phyloP scores from a whole-genome alignment of 2,329 filamentous ascomycete species.

The Mycosphaerella sp. region DNA sequence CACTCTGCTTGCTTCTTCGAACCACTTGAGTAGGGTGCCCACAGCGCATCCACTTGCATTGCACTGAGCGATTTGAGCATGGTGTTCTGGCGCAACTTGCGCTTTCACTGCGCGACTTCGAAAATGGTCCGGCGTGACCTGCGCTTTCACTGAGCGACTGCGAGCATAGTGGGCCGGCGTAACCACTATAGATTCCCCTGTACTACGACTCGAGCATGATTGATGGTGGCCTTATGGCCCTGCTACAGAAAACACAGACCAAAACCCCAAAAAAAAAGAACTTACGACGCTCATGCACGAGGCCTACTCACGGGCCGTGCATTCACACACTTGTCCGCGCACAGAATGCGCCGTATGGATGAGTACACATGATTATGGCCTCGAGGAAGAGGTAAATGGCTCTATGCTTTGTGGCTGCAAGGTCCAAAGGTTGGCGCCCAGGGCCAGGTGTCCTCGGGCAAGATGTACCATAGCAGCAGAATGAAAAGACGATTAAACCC shows the following conservation, averaged over 20 bases:
- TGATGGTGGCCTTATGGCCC: neutral
- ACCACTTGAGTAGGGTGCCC: neutral
- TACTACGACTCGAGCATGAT: neutral
- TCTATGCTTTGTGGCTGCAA: too few species aligned
- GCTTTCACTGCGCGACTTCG: neutral
- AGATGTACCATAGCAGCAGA: neutral
- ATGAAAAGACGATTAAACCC: too few species aligned
- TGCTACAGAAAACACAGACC: neutral
- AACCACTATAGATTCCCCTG: neutral
- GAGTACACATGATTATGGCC: too few species aligned
- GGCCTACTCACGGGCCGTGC: too few species aligned
- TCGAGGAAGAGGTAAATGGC: too few species aligned
- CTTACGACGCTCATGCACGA: too few species aligned
- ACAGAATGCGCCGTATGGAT: too few species aligned
- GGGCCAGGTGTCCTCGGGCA: neutral
- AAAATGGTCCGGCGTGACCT: too few species aligned
- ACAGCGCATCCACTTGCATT: neutral
- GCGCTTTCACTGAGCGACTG: neutral
- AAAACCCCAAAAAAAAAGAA: neutral
- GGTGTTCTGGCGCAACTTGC: neutral
- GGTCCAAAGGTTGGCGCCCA: neutral
- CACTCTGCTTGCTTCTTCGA: neutral
- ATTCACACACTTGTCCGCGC: too few species aligned
- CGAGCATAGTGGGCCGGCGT: neutral
- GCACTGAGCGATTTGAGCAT: conserved; percentile 1